phyloP scores from a whole-genome alignment of 805 yeast genomes.

The Candida germanica region DNA sequence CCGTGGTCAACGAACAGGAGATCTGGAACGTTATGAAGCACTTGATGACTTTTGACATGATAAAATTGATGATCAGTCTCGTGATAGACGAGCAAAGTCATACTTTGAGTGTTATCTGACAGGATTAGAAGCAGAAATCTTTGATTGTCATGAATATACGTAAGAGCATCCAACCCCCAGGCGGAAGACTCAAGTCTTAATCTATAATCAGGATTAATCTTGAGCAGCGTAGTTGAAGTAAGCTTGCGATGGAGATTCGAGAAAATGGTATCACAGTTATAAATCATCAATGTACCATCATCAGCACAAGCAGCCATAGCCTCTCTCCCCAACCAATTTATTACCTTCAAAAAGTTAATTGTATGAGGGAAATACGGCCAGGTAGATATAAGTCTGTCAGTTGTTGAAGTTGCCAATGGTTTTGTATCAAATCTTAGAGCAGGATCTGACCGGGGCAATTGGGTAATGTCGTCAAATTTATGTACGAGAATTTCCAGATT shows the following conservation, averaged over 20 bases:
- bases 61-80: slow-evolving; percentile 22
- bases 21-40: slow-evolving; percentile 56
- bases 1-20: slow-evolving; percentile 35
- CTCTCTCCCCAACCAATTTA: slow-evolving; percentile 28
- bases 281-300: slow-evolving; percentile 48
- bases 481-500: slow-evolving; percentile 35
- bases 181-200: slow-evolving; percentile 44
- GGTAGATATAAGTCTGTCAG: slow-evolving; percentile 44
- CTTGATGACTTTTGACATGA: slow-evolving; percentile 35
- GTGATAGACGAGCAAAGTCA: slow-evolving; percentile 40
- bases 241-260: slow-evolving; percentile 1
- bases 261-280: neutral
- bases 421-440: slow-evolving; percentile 38
- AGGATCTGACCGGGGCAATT: slow-evolving; percentile 24
- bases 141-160: slow-evolving; percentile 16
- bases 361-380: slow-evolving; percentile 57
- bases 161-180: slow-evolving; percentile 60
- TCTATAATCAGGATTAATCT: slow-evolving; percentile 21
- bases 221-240: slow-evolving; percentile 19
- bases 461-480: slow-evolving; percentile 25
- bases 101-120: slow-evolving; percentile 52
- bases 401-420: slow-evolving; percentile 38
- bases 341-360: slow-evolving; percentile 46
- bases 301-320: slow-evolving; percentile 51
- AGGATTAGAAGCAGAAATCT: slow-evolving; percentile 36